phyloP scores from a whole-genome alignment of 352 stramenopile species.

The Bremia lactucae region DNA sequence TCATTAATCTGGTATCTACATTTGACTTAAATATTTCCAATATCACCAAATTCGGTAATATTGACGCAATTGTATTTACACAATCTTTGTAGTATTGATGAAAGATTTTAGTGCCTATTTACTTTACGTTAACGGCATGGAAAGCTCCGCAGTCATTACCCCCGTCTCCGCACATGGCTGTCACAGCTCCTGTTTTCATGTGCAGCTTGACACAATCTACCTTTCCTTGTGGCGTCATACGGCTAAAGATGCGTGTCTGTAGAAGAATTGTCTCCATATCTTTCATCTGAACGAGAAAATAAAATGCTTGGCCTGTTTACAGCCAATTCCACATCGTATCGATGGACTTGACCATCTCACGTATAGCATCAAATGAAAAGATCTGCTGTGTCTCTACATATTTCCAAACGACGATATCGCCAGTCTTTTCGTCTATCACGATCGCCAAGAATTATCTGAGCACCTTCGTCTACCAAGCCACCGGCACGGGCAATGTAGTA shows the following conservation, averaged over 20 bases:
- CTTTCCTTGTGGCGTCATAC: constrained; percentile 66
- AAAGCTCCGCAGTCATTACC: constrained; percentile 89
- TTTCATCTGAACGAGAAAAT: constrained; percentile 50
- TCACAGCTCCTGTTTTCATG: constrained; percentile 53
- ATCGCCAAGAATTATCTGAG: constrained; percentile 58
- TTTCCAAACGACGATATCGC: constrained; percentile 40
- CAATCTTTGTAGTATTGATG: too few relatives aligned
- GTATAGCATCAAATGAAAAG: constrained; percentile 38
- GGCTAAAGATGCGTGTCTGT: constrained; percentile 68
- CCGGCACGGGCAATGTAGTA: constrained; percentile 65
- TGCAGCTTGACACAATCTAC: constrained; percentile 63
- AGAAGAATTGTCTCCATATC: constrained; percentile 53
- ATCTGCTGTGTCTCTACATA: constrained; percentile 49
- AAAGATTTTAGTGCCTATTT: too few relatives aligned
- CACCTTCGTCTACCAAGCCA: constrained; percentile 40
- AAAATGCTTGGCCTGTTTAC: constrained; percentile 63
- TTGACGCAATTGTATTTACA: too few relatives aligned
- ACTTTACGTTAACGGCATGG: constrained; percentile 85
- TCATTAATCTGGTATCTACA: too few relatives aligned
- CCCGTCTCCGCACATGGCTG: constrained; percentile 76
- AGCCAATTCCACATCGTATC: constrained; percentile 38
- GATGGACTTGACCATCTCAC: constrained; percentile 24
- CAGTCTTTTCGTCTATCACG: constrained; percentile 23
- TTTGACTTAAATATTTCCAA: neutral
- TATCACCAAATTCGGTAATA: constrained; percentile 22